Percentiles rank a stretch among this genome's conserved stretches.
Conservation (phyloP, 345 rosid species). For the Draba incana region DNA sequence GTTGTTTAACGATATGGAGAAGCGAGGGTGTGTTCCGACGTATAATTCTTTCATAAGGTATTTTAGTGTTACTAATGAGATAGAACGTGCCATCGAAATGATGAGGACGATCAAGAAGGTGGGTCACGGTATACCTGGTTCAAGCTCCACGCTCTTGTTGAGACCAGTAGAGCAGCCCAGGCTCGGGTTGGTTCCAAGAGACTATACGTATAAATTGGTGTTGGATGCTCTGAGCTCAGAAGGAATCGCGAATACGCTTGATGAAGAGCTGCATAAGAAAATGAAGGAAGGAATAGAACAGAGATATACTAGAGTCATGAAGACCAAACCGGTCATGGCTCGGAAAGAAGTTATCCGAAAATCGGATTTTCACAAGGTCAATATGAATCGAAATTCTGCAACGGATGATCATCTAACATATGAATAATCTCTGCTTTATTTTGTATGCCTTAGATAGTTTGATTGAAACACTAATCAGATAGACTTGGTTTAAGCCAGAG, state of each 20-base stretch:
- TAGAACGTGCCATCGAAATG: no score
- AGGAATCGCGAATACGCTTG: slow-evolving; percentile 44
- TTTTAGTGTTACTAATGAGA: no score
- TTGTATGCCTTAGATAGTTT: slow-evolving; percentile 7
- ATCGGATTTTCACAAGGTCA: not conserved
- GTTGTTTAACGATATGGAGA: slow-evolving; percentile 72
- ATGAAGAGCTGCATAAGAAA: slow-evolving; percentile 50
- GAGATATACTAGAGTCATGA: slow-evolving; percentile 60
- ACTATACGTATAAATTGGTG: slow-evolving; percentile 74
- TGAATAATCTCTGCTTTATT: not conserved
- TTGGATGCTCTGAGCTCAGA: slow-evolving; percentile 53
- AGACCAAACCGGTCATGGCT: slow-evolving; percentile 59
- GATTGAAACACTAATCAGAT: not conserved
- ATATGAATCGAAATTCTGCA: not conserved
- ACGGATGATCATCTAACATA: slow-evolving; percentile 1
- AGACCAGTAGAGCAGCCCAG: slow-evolving; percentile 58
- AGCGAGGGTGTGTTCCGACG: slow-evolving; percentile 65
- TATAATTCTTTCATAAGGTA: no score
- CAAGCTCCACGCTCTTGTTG: slow-evolving; percentile 79
- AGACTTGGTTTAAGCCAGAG: slow-evolving; percentile 28
- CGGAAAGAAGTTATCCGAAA: slow-evolving; percentile 12
- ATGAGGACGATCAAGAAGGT: no score
- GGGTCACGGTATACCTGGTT: slow-evolving; percentile 52
- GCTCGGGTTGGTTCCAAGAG: slow-evolving; percentile 82
- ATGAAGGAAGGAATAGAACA: slow-evolving; percentile 55